A percentile compares a stretch with the other conserved stretches of the same genome.
These are phyloP conservation scores for Nitzschia putrida DNA, from an alignment of 108 stramenopile species.

Conservation along the genomic window DNA sequence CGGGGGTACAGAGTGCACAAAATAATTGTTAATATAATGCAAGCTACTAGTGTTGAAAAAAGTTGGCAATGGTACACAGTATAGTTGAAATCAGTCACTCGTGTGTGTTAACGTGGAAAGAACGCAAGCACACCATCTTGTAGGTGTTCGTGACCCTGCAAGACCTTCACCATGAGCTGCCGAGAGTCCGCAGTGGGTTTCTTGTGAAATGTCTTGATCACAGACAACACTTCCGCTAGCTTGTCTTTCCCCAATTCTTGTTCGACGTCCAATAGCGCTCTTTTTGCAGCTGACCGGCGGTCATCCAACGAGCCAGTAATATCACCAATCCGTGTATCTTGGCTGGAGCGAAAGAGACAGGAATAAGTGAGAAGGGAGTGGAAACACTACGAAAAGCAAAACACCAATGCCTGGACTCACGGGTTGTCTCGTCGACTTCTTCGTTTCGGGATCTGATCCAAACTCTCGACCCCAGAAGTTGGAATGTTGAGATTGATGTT, in stretches of 20 bases:
- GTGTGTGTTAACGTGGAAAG: constrained; percentile 55
- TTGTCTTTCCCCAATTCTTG: constrained; percentile 58
- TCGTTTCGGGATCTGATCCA: constrained; percentile 23
- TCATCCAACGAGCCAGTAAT: constrained; percentile 50
- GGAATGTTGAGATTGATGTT: constrained; percentile 20
- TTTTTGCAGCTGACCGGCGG: constrained; percentile 55
- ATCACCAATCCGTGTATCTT: constrained; percentile 48
- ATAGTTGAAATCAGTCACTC: too few relatives aligned
- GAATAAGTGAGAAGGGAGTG: constrained; percentile 6
- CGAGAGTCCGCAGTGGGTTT: constrained; percentile 33
- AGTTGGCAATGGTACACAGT: too few relatives aligned
- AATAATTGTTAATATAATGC: too few relatives aligned
- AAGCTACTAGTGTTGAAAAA: too few relatives aligned
- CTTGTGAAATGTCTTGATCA: constrained; percentile 43
- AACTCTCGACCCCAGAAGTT: too few relatives aligned
- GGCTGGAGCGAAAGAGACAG: constrained; percentile 27
- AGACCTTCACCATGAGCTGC: constrained; percentile 34
- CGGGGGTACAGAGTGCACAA: neutral
- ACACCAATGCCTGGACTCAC: constrained; percentile 20
- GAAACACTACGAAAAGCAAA: neutral
- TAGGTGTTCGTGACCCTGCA: constrained; percentile 60
- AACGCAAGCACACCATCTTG: constrained; percentile 55
- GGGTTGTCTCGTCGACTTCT: constrained; percentile 35
- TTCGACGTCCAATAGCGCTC: constrained; percentile 57
- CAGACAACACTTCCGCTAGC: constrained; percentile 43